Conservation (phyloP, 805 yeast species). For the Cyberlindnera mississippiensis region DNA sequence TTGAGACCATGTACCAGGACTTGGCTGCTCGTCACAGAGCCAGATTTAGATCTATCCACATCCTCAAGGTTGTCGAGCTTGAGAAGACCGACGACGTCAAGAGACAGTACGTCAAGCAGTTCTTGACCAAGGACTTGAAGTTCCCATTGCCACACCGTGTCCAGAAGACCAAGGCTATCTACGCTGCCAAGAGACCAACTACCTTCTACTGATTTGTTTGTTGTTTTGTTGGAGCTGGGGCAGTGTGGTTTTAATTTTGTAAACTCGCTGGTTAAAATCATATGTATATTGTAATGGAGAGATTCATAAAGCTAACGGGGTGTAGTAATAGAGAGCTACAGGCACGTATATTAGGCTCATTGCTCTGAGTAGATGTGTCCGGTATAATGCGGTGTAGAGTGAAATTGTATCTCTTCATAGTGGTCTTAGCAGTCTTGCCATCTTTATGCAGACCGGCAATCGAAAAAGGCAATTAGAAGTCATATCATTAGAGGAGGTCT, state of each 20-base stretch:
- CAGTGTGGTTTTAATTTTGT: constrained; percentile 14
- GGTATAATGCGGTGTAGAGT: no score
- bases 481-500: no score
- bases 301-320: constrained; percentile 8
- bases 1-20: constrained; percentile 97
- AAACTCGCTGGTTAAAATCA: constrained; percentile 10
- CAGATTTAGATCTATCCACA: constrained; percentile 99
- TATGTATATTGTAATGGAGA: constrained; percentile 17
- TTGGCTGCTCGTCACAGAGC: constrained; percentile 99
- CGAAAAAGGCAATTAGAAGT: not conserved
- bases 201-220: constrained; percentile 79
- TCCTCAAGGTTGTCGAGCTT: constrained; percentile 98
- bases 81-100: constrained; percentile 97
- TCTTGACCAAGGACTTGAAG: constrained; percentile 89
- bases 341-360: not conserved
- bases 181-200: constrained; percentile 90
- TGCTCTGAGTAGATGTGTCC: no score
- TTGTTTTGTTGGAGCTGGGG: constrained; percentile 14
- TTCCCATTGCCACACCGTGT: constrained; percentile 99
- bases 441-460: no score
- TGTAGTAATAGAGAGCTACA: not conserved
- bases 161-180: constrained; percentile 83
- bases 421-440: no score
- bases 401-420: no score
- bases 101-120: constrained; percentile 99